Base-by-base conservation (phyloP, 169 alveolate species). In the Eimeria acervulina region DNA sequence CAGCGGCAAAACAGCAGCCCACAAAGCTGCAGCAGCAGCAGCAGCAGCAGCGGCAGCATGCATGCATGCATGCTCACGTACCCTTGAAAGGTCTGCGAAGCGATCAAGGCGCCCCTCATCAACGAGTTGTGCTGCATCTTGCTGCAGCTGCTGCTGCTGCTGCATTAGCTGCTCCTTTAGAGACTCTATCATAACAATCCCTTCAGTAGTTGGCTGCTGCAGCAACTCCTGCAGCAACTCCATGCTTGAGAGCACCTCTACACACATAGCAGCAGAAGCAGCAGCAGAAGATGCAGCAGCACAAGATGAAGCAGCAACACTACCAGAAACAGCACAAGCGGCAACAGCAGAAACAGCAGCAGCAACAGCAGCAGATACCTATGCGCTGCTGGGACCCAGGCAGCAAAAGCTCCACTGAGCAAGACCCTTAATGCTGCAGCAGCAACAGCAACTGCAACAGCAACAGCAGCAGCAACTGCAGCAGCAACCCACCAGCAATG, bases 221-320 rank as follows among this genome's bases (percentile, higher is more conserved):
- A 78, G 89, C 55, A 78, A 28, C 42, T 78, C 89, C 66, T 78
- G 89, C 89, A 78, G 89, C 63, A 78, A 55, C 55, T 78, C 89
- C 66, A 78, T 47, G 89, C 89, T 78, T 0, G 89, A 78, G 36
- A 78, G 55, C 31, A 78, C 89, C 89, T 78, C 89, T 78, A 36
- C 66, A 19, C 40, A 36, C 55, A 40, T 44, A 72, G 84, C 84
- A 72, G 84, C 84, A 72, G 84, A 2, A 72, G 0, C 84, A 72
- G 84, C 52, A 72, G 84, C 84, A 72, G 28, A 12, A 38, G 28
- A 72, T n/a, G 52, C 1, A 72, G 0, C 47, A n/a, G 0, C 28
- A 72, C 3, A n/a, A 72, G 28, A 0, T n/a, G 84, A 38, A 36
- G 84, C 84, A 72, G 23, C 21, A n/a, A 23, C 84, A n/a, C 47